These are phyloP conservation scores for Vitrella brassicaformis DNA, from an alignment of 73 alveolate species.

Conservation along the genomic window DNA sequence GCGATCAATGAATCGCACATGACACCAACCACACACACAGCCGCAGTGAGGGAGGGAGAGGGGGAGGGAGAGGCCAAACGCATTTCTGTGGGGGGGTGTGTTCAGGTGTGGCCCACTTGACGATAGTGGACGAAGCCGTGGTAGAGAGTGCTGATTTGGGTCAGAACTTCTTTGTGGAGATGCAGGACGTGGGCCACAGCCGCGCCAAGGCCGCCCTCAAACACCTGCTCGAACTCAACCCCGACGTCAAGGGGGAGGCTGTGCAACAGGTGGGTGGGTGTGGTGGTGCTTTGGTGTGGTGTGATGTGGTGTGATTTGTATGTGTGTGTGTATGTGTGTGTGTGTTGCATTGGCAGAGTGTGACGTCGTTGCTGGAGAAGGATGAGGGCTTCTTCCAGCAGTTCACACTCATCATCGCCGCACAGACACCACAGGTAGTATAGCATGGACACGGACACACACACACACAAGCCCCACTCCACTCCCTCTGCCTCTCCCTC, in stretches of 20 bases:
- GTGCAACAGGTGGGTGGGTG: background rate
- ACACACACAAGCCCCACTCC: too few species aligned
- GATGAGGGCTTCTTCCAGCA: background rate
- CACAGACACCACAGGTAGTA: too few species aligned
- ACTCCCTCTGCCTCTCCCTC: too few species aligned
- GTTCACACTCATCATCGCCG: background rate
- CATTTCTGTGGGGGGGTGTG: background rate
- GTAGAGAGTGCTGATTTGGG: slow-evolving; percentile 66
- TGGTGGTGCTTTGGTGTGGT: too few species aligned
- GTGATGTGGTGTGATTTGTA: too few species aligned
- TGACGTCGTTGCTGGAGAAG: too few species aligned
- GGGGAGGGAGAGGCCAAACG: background rate
- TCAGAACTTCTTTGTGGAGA: slow-evolving; percentile 66
- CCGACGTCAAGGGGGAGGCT: slow-evolving; percentile 66
- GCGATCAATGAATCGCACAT: background rate
- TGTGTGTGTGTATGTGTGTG: too few species aligned
- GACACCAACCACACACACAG: background rate
- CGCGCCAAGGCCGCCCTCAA: slow-evolving; percentile 56
- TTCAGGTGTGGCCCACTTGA: slow-evolving; percentile 58
- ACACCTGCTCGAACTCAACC: slow-evolving; percentile 64
- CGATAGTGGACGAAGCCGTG: slow-evolving; percentile 58
- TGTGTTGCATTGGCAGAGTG: too few species aligned
- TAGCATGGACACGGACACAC: too few species aligned
- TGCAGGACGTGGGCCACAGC: slow-evolving; percentile 35
- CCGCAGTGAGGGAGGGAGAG: background rate